Evolutionary conservation across 257 asterid genomes (phyloP).

Genomic region (Solanum sitiens): DNA sequence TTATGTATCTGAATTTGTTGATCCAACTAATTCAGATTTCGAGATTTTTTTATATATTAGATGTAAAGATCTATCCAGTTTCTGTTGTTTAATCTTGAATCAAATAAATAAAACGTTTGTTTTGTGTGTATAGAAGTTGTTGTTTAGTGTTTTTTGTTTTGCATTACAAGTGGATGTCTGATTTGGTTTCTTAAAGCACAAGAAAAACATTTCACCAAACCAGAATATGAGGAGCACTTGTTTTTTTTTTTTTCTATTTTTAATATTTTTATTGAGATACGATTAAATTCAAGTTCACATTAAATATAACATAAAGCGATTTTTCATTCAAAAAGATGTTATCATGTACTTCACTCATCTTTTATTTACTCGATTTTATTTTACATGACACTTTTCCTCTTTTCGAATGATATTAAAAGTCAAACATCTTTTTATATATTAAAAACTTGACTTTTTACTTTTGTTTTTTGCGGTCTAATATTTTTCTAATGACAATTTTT

Average conservation of each 20-base stretch:
- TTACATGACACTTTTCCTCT: background rate
- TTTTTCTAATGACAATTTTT: background rate
- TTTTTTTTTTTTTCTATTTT: too few relatives aligned
- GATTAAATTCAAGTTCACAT: background rate
- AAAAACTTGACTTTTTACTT: background rate
- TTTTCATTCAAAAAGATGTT: too few relatives aligned
- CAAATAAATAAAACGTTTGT: background rate
- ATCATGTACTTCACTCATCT: background rate
- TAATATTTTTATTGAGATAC: background rate
- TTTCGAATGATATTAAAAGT: background rate
- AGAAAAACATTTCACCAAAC: background rate
- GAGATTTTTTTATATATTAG: too few relatives aligned
- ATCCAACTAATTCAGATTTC: background rate
- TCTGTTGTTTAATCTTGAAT: background rate
- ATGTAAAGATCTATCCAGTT: background rate
- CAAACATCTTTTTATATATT: background rate
- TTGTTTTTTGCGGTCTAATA: background rate
- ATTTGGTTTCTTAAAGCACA: background rate
- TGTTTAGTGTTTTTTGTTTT: background rate
- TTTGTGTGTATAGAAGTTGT: background rate
- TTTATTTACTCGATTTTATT: background rate
- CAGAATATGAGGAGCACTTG: background rate
- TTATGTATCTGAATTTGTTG: background rate
- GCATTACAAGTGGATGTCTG: background rate
- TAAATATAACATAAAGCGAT: too few relatives aligned